A percentile compares a stretch with the other conserved stretches of the same genome.
Conservation (phyloP, 2,329 filamentous ascomycete genomes). For the Ascochyta koolunga region DNA sequence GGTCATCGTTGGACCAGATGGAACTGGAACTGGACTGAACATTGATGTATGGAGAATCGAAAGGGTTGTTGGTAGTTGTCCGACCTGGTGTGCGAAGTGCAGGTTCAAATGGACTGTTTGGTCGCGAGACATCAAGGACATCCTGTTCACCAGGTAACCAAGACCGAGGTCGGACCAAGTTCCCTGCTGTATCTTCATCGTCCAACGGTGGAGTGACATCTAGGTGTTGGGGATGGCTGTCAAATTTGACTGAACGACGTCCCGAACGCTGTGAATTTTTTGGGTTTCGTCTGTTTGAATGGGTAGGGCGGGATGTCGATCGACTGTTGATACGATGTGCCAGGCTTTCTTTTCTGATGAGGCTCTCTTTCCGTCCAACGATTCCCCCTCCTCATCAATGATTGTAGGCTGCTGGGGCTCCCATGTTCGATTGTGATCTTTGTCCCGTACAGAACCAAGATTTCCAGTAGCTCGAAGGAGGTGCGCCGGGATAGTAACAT, state of each 20-base stretch:
- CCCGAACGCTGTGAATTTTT: constrained; percentile 4
- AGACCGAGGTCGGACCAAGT: not conserved
- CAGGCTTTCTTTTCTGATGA: constrained; percentile 4
- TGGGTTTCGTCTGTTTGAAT: not conserved
- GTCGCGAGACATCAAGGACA: constrained; percentile 8
- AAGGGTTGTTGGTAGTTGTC: constrained; percentile 6
- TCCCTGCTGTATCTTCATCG: not conserved
- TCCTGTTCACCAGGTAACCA: constrained; percentile 12
- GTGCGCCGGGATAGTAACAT: constrained; percentile 31
- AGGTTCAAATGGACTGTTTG: constrained; percentile 8
- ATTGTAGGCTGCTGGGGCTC: constrained; percentile 21
- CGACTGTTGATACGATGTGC: constrained; percentile 10
- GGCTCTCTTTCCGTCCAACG: constrained; percentile 14
- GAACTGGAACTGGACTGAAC: constrained; percentile 9
- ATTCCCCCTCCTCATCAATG: constrained; percentile 14
- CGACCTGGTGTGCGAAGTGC: constrained; percentile 9
- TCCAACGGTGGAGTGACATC: not conserved
- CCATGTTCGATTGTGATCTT: constrained; percentile 18
- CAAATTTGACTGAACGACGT: constrained; percentile 12
- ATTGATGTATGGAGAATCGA: not conserved
- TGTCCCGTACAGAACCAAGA: constrained; percentile 24
- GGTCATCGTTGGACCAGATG: constrained; percentile 19
- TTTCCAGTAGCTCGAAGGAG: constrained; percentile 26
- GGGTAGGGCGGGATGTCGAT: constrained; percentile 3
- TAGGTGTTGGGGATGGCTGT: not conserved